These are phyloP conservation scores for Tritrichomonas musculus DNA, from an alignment of 208 protist genomes.

Conservation along the genomic window DNA sequence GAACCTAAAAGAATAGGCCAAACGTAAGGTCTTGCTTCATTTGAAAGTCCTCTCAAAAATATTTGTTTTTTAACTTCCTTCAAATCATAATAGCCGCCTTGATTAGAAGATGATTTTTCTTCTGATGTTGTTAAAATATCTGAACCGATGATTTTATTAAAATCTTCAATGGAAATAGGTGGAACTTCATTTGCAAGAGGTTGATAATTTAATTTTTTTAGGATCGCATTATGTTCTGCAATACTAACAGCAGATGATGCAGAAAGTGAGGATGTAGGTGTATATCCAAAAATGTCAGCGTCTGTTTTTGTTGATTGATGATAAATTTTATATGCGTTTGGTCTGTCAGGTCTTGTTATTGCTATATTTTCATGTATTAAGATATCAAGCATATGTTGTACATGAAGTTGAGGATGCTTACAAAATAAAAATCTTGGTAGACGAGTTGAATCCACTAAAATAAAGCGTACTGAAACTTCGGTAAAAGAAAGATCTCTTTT, in stretches of 20 bases:
- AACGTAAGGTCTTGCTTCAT: background rate
- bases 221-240: background rate
- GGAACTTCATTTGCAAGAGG: background rate
- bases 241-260: background rate
- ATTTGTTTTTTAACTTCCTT: background rate
- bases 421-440: background rate
- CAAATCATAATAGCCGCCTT: too few species aligned
- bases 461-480: background rate
- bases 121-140: too few species aligned
- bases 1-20: background rate
- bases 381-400: background rate
- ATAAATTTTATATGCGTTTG: background rate
- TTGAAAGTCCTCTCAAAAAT: background rate
- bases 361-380: background rate
- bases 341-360: too few species aligned
- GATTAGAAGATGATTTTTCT: too few species aligned
- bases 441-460: background rate
- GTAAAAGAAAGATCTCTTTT: too few species aligned
- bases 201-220: background rate
- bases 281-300: background rate
- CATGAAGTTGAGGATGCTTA: too few species aligned
- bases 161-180: background rate
- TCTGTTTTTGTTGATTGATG: background rate
- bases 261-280: background rate
- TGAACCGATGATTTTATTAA: background rate